Evolutionary conservation across 805 yeast species (phyloP).

Genomic region (Dipodascopsis uninucleata): DNA sequence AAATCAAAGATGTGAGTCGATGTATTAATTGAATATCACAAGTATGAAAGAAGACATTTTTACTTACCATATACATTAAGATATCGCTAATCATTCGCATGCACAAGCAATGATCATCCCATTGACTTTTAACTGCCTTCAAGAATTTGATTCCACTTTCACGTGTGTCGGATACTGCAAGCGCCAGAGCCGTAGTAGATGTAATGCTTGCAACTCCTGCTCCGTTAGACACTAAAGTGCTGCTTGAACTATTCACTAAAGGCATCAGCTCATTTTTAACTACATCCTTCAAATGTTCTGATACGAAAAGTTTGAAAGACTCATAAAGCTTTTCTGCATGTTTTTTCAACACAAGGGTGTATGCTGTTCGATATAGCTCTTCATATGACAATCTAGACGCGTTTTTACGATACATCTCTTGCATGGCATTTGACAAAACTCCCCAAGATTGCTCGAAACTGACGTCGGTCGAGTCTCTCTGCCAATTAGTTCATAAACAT

Average conservation of each 20-base stretch:
- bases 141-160: slow-evolving; percentile 34
- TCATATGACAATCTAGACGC: slow-evolving; percentile 77
- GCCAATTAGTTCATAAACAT: not conserved
- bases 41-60: not conserved
- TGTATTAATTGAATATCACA: not conserved
- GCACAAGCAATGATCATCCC: slow-evolving; percentile 69
- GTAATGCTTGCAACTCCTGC: slow-evolving; percentile 6
- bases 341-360: slow-evolving; percentile 67
- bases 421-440: slow-evolving; percentile 61
- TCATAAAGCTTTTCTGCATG: slow-evolving; percentile 64
- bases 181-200: slow-evolving; percentile 15
- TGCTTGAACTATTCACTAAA: slow-evolving; percentile 16
- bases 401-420: slow-evolving; percentile 65
- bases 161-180: slow-evolving; percentile 18
- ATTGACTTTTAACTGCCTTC: slow-evolving; percentile 42
- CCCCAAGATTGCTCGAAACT: slow-evolving; percentile 69
- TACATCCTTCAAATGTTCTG: slow-evolving; percentile 41
- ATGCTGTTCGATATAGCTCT: slow-evolving; percentile 74
- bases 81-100: slow-evolving; percentile 82
- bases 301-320: slow-evolving; percentile 50
- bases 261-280: slow-evolving; percentile 29
- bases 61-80: slow-evolving; percentile 58
- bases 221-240: slow-evolving; percentile 3
- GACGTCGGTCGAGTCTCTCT: slow-evolving; percentile 33
- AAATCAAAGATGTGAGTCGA: no score